These are phyloP conservation scores for Paraglomus brasilianum DNA, from an alignment of 192 early-diverging fungal species.

Conservation along the genomic window DNA sequence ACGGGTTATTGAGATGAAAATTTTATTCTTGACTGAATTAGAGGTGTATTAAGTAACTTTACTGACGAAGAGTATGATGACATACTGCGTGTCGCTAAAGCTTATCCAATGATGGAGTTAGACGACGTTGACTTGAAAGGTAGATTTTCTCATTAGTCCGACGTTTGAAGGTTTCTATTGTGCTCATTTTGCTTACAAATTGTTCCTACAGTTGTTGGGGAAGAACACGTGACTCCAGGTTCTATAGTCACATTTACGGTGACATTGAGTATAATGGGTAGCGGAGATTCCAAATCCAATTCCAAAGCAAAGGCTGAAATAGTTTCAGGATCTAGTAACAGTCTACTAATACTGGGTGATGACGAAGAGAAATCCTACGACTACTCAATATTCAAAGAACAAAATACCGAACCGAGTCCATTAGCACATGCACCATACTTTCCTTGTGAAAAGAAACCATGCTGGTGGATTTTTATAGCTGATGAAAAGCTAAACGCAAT, in stretches of 20 bases:
- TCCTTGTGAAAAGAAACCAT: slow-evolving; percentile 71
- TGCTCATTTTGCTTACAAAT: slow-evolving; percentile 37
- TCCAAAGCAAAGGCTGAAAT: slow-evolving; percentile 28
- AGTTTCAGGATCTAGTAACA: slow-evolving; percentile 31
- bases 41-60: slow-evolving; percentile 34
- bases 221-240: slow-evolving; percentile 74
- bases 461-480: slow-evolving; percentile 92
- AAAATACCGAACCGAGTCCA: slow-evolving; percentile 34
- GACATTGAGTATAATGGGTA: slow-evolving; percentile 44
- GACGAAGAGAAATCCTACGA: slow-evolving; percentile 43
- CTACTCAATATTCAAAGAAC: slow-evolving; percentile 21
- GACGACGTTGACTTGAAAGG: too few species aligned
- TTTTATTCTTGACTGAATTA: background rate
- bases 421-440: slow-evolving; percentile 68
- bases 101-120: slow-evolving; percentile 69
- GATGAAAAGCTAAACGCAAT: slow-evolving; percentile 81
- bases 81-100: slow-evolving; percentile 69
- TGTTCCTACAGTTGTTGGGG: slow-evolving; percentile 70
- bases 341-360: slow-evolving; percentile 38
- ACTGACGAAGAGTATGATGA: slow-evolving; percentile 66
- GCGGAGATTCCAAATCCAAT: slow-evolving; percentile 35
- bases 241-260: slow-evolving; percentile 74
- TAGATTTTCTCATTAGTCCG: too few species aligned
- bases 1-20: background rate
- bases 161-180: too few species aligned